phyloP scores from a whole-genome alignment of 352 stramenopile genomes.

The Pythium sukuiense region DNA sequence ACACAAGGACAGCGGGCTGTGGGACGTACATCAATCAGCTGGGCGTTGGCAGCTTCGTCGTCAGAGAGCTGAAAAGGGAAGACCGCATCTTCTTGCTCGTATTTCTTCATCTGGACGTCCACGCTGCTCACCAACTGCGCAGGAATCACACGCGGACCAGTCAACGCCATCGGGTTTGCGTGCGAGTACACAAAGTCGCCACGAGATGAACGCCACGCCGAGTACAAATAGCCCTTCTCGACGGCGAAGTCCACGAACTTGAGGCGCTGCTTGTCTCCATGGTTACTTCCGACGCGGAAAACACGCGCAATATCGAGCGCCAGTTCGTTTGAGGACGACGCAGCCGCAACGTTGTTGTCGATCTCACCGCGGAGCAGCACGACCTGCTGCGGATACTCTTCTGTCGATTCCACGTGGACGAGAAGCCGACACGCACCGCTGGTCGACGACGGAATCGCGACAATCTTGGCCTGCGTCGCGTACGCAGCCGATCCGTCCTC shows the following conservation, averaged over 20 bases:
- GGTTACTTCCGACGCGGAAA: constrained; percentile 41
- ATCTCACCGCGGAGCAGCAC: constrained; percentile 64
- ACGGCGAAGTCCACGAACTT: constrained; percentile 77
- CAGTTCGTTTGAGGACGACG: constrained; percentile 37
- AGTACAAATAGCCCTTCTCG: constrained; percentile 68
- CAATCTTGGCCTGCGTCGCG: constrained; percentile 56
- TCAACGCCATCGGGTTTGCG: constrained; percentile 67
- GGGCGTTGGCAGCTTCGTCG: constrained; percentile 33
- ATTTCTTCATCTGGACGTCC: constrained; percentile 67
- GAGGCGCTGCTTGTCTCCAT: constrained; percentile 34
- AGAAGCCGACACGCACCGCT: constrained; percentile 64
- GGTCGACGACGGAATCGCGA: constrained; percentile 50
- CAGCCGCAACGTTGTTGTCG: constrained; percentile 3
- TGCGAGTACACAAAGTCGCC: constrained; percentile 66
- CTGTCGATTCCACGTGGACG: constrained; percentile 63
- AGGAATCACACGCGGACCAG: constrained; percentile 51
- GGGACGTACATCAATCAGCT: constrained; percentile 45
- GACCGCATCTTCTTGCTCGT: constrained; percentile 51
- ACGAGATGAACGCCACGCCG: constrained; percentile 62
- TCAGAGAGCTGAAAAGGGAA: constrained; percentile 61
- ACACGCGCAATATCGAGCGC: constrained; percentile 49
- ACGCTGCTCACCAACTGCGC: constrained; percentile 56
- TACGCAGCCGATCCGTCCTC: constrained; percentile 27
- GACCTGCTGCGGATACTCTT: constrained; percentile 56
- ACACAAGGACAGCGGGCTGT: neutral